Evolutionary conservation across 2,329 filamentous ascomycete genomes (phyloP).

Genomic region (Aspergillus phoenicis): DNA sequence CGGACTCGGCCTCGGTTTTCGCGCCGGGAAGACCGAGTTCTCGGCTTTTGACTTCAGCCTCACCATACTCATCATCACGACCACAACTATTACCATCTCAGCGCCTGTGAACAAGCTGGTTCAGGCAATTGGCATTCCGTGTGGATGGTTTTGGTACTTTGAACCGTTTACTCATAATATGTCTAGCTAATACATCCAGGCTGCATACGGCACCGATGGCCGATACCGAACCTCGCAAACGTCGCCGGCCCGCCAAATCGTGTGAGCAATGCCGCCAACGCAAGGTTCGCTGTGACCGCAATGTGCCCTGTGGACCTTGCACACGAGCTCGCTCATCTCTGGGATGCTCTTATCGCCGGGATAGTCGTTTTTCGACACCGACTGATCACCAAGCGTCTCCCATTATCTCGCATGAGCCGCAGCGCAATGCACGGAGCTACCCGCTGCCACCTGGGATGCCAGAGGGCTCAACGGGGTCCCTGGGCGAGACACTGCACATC

Average conservation of each 20-base stretch:
- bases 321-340: conserved; percentile 23
- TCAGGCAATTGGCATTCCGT: not conserved
- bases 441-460: not conserved
- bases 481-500: not conserved
- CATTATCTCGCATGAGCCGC: conserved; percentile 7
- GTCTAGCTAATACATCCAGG: not conserved
- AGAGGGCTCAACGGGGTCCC: not conserved
- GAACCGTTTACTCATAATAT: not conserved
- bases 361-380: not conserved
- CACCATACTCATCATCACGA: not conserved
- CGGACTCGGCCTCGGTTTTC: not conserved
- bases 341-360: conserved; percentile 28
- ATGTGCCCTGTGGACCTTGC: conserved; percentile 32
- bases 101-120: not conserved
- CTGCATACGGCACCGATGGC: conserved; percentile 2
- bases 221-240: conserved; percentile 25
- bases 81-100: not conserved
- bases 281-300: conserved; percentile 34
- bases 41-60: not conserved
- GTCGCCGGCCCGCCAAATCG: conserved; percentile 30
- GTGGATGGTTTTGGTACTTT: too few relatives aligned
- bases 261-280: conserved; percentile 34
- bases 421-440: not conserved
- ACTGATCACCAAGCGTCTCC: conserved; percentile 7
- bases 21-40: not conserved